These are phyloP conservation scores for Phaeosphaeria sp. DNA, from an alignment of 2,329 filamentous ascomycete species.

Conservation along the genomic window DNA sequence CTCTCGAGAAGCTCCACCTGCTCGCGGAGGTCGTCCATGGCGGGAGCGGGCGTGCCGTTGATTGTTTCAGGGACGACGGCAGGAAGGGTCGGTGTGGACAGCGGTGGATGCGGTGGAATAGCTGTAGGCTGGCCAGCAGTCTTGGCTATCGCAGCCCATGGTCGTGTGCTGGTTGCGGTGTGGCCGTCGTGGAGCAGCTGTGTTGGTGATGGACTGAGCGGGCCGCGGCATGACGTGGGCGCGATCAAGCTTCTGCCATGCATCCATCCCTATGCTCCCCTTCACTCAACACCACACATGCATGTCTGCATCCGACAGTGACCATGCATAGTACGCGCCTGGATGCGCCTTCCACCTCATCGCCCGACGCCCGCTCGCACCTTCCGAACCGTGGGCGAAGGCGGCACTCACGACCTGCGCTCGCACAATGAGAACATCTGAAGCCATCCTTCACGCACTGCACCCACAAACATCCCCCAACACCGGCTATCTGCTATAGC, in stretches of 20 bases:
- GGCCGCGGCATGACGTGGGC: constrained; percentile 29
- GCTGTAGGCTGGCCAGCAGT: constrained; percentile 26
- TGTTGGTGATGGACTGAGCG: constrained; percentile 3
- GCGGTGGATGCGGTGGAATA: constrained; percentile 1
- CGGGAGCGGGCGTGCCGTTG: constrained; percentile 9
- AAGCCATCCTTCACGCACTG: constrained; percentile 7
- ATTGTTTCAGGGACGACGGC: neutral
- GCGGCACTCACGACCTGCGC: constrained; percentile 25
- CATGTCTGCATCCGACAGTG: neutral
- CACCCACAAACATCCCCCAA: neutral
- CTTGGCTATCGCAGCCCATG: constrained; percentile 28
- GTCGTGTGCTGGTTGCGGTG: constrained; percentile 19
- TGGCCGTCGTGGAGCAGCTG: neutral
- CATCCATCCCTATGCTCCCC: neutral
- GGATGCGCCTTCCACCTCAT: constrained; percentile 1
- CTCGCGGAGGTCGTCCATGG: constrained; percentile 71
- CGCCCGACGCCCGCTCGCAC: constrained; percentile 11
- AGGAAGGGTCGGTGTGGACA: constrained; percentile 4
- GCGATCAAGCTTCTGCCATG: neutral
- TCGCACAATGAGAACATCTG: constrained; percentile 32
- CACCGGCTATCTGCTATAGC: neutral
- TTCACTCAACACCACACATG: neutral
- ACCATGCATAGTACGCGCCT: constrained; percentile 25
- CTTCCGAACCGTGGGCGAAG: constrained; percentile 20
- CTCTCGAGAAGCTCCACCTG: constrained; percentile 76